Percentiles rank a stretch among this genome's conserved stretches.
These are phyloP conservation scores for Cicer yamashitae DNA, from an alignment of 306 rosid species.

Conservation along the genomic window DNA sequence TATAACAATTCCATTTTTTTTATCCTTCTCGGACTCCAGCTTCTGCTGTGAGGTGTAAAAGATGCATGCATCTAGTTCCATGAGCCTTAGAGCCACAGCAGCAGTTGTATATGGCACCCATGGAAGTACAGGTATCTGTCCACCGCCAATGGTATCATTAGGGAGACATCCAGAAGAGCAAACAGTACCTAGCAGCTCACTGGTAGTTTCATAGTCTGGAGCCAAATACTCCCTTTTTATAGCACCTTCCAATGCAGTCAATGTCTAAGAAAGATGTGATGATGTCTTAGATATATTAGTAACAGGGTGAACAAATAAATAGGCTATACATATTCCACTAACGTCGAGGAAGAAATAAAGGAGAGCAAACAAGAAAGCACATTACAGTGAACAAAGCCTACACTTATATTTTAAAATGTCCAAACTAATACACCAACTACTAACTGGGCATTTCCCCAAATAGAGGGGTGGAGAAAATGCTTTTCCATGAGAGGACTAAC, in stretches of 20 bases:
- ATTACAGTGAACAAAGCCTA: neutral
- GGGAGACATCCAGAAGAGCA: constrained; percentile 44
- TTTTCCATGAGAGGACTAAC: neutral
- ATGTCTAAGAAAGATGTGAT: constrained; percentile 52
- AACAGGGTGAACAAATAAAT: constrained; percentile 27
- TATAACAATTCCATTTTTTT: constrained; percentile 47
- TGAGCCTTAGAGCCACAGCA: constrained; percentile 73
- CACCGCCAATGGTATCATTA: constrained; percentile 40
- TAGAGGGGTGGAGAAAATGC: neutral
- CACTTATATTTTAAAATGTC: constrained; percentile 2
- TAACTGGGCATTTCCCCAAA: constrained; percentile 1
- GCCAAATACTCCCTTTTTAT: constrained; percentile 63
- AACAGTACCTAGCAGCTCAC: constrained; percentile 59
- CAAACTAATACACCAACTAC: neutral
- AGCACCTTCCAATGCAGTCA: constrained; percentile 68
- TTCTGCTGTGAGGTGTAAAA: constrained; percentile 59
- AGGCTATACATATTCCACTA: constrained; percentile 1
- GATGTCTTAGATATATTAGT: constrained; percentile 26
- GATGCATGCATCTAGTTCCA: constrained; percentile 72
- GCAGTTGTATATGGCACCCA: constrained; percentile 79
- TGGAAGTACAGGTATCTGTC: constrained; percentile 60
- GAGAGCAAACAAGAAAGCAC: constrained; percentile 4
- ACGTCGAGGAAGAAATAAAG: neutral
- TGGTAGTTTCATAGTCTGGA: constrained; percentile 62
- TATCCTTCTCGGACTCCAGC: constrained; percentile 56